A percentile compares a stretch with the other conserved stretches of the same genome.
Evolutionary conservation across 2,329 filamentous ascomycete species (phyloP).

Genomic region (Botrytis porri): DNA sequence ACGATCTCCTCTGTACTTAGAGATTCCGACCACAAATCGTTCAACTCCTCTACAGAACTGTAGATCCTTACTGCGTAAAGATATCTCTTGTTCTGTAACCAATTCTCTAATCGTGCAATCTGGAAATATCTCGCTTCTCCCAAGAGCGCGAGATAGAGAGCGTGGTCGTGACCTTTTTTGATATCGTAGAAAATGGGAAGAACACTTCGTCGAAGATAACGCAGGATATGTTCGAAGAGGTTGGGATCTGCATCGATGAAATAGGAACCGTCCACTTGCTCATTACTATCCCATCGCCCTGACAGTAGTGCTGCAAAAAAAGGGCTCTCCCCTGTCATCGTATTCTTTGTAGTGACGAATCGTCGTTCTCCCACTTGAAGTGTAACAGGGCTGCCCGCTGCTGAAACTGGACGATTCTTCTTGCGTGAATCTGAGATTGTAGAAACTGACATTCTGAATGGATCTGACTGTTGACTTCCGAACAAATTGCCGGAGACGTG

Average conservation of each 20-base stretch:
- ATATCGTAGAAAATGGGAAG: conserved; percentile 40
- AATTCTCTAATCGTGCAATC: conserved; percentile 35
- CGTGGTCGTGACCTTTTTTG: conserved; percentile 37
- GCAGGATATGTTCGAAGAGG: conserved; percentile 40
- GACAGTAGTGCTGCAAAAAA: conserved; percentile 27
- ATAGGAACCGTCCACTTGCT: conserved; percentile 37
- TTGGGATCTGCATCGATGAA: conserved; percentile 42
- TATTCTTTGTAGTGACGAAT: conserved; percentile 13
- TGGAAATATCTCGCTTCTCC: conserved; percentile 40
- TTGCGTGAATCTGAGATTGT: neutral
- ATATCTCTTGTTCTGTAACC: conserved; percentile 27
- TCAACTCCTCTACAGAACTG: conserved; percentile 19
- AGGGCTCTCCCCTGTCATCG: neutral
- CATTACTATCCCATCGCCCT: conserved; percentile 29
- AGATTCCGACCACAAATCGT: neutral
- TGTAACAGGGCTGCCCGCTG: neutral
- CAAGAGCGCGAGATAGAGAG: conserved; percentile 37
- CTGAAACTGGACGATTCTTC: neutral
- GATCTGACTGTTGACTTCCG: neutral
- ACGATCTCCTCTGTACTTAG: neutral
- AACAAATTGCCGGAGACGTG: fast-evolving
- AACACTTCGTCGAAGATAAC: conserved; percentile 38
- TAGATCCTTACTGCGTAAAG: conserved; percentile 11
- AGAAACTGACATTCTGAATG: neutral
- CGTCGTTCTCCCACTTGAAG: conserved; percentile 19